Conservation (phyloP, 1,139 yeast genomes). For the Tardiomyces blankii region DNA sequence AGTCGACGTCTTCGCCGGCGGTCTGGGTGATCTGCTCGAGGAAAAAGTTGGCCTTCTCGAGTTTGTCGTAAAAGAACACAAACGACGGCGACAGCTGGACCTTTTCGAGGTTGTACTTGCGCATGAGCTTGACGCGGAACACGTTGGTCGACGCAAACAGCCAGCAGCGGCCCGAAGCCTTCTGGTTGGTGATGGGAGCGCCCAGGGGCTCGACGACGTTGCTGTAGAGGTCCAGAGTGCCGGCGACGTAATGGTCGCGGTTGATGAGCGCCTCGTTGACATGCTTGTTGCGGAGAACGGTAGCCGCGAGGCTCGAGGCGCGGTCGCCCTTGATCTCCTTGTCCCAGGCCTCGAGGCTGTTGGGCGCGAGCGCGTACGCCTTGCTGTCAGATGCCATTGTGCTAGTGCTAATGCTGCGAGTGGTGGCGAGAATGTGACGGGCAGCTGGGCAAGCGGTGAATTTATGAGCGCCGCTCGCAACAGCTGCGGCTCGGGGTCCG, state of each 20-base stretch:
- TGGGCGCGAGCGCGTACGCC: constrained; percentile 8
- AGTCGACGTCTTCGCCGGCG: constrained; percentile 49
- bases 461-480: no score
- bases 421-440: neutral
- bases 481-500: no score
- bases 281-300: constrained; percentile 23
- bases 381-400: constrained; percentile 1
- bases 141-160: constrained; percentile 73
- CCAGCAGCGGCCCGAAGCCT: constrained; percentile 77
- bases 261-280: constrained; percentile 29
- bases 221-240: constrained; percentile 40
- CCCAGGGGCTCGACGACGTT: constrained; percentile 53
- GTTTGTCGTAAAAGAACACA: constrained; percentile 61
- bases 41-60: constrained; percentile 67
- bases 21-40: constrained; percentile 66
- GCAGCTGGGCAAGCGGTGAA: no score
- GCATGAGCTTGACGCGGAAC: constrained; percentile 51
- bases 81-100: constrained; percentile 68
- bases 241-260: constrained; percentile 33
- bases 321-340: constrained; percentile 17
- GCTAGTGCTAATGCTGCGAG: neutral
- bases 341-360: constrained; percentile 18
- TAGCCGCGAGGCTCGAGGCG: constrained; percentile 19
- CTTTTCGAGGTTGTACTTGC: constrained; percentile 51
- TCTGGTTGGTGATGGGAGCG: constrained; percentile 63